Conservation (phyloP, 73 alveolate genomes). For the Paramecium tetraurelia region DNA sequence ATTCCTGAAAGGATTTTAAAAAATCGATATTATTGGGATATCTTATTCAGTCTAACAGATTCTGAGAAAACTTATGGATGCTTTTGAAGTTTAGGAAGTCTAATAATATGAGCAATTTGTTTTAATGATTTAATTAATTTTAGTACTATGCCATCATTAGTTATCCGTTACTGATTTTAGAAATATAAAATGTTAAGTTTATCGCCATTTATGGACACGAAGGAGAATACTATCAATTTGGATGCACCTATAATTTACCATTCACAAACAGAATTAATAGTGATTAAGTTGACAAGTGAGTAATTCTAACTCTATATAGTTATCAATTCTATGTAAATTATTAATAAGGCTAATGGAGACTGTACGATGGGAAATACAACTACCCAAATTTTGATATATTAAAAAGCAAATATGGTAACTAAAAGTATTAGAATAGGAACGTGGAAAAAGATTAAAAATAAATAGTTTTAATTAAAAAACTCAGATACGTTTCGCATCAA, state of each 20-base stretch:
- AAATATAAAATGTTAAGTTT: background rate
- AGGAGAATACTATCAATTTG: background rate
- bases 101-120: background rate
- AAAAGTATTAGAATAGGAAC: background rate
- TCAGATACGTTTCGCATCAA: background rate
- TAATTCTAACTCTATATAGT: background rate
- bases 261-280: background rate
- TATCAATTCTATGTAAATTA: background rate
- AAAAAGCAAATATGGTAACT: background rate
- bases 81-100: background rate
- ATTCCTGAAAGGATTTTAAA: background rate
- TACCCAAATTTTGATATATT: background rate
- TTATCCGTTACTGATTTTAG: background rate
- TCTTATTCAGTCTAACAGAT: background rate
- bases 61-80: background rate
- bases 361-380: background rate
- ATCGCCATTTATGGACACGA: background rate
- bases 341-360: background rate
- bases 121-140: background rate
- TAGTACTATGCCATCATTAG: background rate
- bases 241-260: background rate
- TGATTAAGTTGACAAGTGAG: background rate
- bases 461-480: background rate
- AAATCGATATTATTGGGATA: background rate
- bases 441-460: background rate